phyloP scores from a whole-genome alignment of 768 basidiomycete genomes.

The Psilocybe sp. region DNA sequence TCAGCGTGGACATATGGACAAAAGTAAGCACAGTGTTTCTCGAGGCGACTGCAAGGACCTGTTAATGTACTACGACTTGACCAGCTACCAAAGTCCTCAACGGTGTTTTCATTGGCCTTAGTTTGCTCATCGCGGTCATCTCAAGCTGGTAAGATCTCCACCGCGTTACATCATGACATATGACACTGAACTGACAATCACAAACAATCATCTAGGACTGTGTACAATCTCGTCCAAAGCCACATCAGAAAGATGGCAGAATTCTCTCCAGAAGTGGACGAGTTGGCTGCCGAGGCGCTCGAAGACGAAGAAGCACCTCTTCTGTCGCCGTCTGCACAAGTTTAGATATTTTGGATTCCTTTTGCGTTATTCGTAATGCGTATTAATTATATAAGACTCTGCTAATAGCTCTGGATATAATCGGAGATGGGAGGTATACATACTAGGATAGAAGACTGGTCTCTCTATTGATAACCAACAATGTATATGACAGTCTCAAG shows the following conservation, averaged over 20 bases:
- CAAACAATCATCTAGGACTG: conserved; percentile 41
- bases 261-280: conserved; percentile 45
- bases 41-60: not conserved
- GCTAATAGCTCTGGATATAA: conserved; percentile 5
- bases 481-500: too few species aligned
- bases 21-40: conserved; percentile 40
- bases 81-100: conserved; percentile 68
- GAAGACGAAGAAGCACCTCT: conserved; percentile 66
- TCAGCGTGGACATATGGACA: conserved; percentile 73
- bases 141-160: conserved; percentile 60
- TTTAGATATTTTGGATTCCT: not conserved
- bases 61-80: conserved; percentile 3
- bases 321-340: conserved; percentile 27
- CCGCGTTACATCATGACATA: not conserved
- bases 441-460: not conserved
- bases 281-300: conserved; percentile 54
- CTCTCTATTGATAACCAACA: too few species aligned
- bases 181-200: conserved; percentile 4
- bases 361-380: not conserved
- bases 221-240: conserved; percentile 61
- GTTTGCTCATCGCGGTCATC: conserved; percentile 54
- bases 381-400: conserved; percentile 1
- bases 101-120: conserved; percentile 51
- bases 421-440: not conserved
- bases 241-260: conserved; percentile 57